These are phyloP conservation scores for Phoma sp. DNA, from an alignment of 2,329 filamentous ascomycete genomes.

Conservation along the genomic window DNA sequence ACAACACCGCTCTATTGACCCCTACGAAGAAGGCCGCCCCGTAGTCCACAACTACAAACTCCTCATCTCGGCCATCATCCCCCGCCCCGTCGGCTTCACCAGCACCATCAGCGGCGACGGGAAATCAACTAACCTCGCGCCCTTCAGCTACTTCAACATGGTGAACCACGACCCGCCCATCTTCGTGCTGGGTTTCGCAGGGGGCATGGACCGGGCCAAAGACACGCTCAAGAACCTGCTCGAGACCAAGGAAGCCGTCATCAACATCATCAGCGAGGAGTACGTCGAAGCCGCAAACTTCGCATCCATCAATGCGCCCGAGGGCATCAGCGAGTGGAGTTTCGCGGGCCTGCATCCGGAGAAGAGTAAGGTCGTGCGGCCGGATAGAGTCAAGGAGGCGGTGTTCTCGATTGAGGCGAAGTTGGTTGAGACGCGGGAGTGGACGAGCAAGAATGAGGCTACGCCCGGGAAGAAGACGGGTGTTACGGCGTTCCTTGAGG, in stretches of 20 bases:
- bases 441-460: conserved; percentile 68
- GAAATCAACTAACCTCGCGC: conserved; percentile 75
- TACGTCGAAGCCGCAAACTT: conserved; percentile 89
- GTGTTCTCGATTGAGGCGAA: conserved; percentile 84
- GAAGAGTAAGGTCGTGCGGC: conserved; percentile 69
- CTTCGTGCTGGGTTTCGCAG: conserved; percentile 71
- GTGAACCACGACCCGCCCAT: conserved; percentile 87
- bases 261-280: conserved; percentile 87
- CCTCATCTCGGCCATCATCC: conserved; percentile 81
- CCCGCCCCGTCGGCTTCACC: conserved; percentile 77
- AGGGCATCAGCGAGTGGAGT: conserved; percentile 79
- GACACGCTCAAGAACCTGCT: conserved; percentile 79
- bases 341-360: conserved; percentile 77
- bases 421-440: conserved; percentile 76
- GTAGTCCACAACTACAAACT: conserved; percentile 86
- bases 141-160: conserved; percentile 86
- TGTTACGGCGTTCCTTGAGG: conserved; percentile 80
- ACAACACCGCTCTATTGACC: conserved; percentile 80
- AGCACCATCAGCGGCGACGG: conserved; percentile 69
- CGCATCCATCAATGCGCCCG: conserved; percentile 79
- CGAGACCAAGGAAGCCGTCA: conserved; percentile 73
- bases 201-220: conserved; percentile 69
- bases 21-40: conserved; percentile 73
- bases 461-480: conserved; percentile 77
- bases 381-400: conserved; percentile 80